Evolutionary conservation across 148 eudicot genomes (phyloP), one percentile per base, ranked within the genome.

Genomic region (Amaranthus hypochondriacus): DNA sequence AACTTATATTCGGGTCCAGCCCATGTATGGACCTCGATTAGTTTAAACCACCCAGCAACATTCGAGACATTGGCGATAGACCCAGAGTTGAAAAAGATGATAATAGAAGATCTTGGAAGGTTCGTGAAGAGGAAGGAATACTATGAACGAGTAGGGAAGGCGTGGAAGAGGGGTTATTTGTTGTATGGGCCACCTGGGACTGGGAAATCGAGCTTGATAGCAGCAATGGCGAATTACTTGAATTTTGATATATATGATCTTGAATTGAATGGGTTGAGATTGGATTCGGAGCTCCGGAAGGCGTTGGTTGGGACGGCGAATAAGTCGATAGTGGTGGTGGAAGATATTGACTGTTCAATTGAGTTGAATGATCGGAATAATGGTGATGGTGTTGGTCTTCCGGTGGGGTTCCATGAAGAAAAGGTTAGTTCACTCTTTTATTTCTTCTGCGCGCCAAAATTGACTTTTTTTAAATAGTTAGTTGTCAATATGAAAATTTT

Each of bases 111-210:
- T 70, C 56, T 88, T 15, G 87, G 83, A 13, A 71, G 80, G 81
- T 87, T 88, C 42, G 57, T 81, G 43, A 77, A 11, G 65, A 66
- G 92, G 73, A 82, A 73, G 56, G 90, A 89, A 52, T 85, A 74
- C 6, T 89, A 86, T 48, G 50, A 68, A 75, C 77, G 62, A 6
- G 83, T 84, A 0, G 92, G 90, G n/a, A 89, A 86, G 86, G 88
- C 88, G 2, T 86, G 92, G 92, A 89, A 89, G 77, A 77, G 92
- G 60, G 92, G 92, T 12, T 89, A 86, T 65, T 59, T 89, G 73
- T 52, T 89, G 79, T 89, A 83, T 21, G 88, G 92, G 0, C 89
- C 89, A 0, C 85, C 88, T 0, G 92, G 89, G 71, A 88, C 89
- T 0, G 92, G 92, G 4, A 88, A 88, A 47, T 86, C 92, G 6